Conservation (phyloP, 2,329 filamentous ascomycete genomes). For the Herpotrichia juniperi region DNA sequence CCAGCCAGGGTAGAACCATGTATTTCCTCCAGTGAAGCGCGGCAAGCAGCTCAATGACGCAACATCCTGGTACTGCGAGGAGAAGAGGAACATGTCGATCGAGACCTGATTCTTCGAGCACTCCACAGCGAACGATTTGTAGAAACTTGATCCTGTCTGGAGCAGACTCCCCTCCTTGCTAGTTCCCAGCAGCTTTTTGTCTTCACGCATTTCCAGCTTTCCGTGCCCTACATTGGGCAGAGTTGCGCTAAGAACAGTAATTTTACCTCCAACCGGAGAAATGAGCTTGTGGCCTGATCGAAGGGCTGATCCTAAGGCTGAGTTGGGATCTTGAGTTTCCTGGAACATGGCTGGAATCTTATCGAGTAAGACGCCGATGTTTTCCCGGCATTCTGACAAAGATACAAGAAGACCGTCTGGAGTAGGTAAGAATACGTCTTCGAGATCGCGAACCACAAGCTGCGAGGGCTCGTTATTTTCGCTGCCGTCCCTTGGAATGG, state of each 20-base stretch:
- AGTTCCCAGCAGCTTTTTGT: constrained; percentile 94
- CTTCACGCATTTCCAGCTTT: constrained; percentile 90
- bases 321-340: constrained; percentile 85
- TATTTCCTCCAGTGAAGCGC: constrained; percentile 95
- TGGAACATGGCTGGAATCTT: constrained; percentile 97
- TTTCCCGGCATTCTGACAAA: constrained; percentile 84
- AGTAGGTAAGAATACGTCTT: constrained; percentile 95
- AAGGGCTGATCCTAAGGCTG: constrained; percentile 94
- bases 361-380: constrained; percentile 87
- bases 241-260: constrained; percentile 87
- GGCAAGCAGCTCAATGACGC: constrained; percentile 95
- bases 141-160: constrained; percentile 81
- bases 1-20: constrained; percentile 98
- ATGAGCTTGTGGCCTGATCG: constrained; percentile 96
- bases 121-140: constrained; percentile 98
- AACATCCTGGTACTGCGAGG: constrained; percentile 73
- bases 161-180: constrained; percentile 87
- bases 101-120: constrained; percentile 99
- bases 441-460: constrained; percentile 92
- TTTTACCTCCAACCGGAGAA: constrained; percentile 90
- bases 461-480: constrained; percentile 86
- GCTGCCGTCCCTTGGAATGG: constrained; percentile 85
- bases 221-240: constrained; percentile 89
- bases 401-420: constrained; percentile 91
- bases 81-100: constrained; percentile 59